Base-by-base conservation (phyloP, 2,329 filamentous ascomycete genomes). In the Fusarium transvaalense region DNA sequence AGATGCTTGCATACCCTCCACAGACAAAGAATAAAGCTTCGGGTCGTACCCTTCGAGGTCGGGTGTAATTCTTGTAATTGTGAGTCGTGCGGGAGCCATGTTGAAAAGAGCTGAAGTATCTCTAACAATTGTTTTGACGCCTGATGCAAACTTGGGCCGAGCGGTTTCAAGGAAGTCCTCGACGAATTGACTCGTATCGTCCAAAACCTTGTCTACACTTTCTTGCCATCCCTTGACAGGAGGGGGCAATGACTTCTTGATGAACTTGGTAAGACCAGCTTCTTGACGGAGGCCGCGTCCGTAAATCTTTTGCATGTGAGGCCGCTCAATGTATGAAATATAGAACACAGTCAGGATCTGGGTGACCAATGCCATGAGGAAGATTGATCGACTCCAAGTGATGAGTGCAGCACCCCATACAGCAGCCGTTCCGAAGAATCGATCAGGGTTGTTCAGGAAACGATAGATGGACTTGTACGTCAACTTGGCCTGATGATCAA, bases 231-330 rank as follows among this genome's bases (percentile, higher is more conserved):
- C 90, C 74, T 92, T 90, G 39, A 99, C 87, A 4, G 93, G 92
- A 4, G 90, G 88, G 5, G 96, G 96, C 25, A 99, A 83, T 13
- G 94, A 93, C 67, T 92, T 89, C 78, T 93, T 93, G 77, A 99
- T 87, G 74, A 93, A 97, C 81, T 94, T 97, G 61, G 94, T 95
- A 38, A 99, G 85, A 50, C 96, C 96, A 13, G 96, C 96, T 78
- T 97, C 93, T 68, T 91, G 84, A 61, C 96, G 91, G 45, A 99
- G 83, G 72, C 89, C 91, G 72, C 90, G 86, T 41, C 96, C 95
- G 75, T 99, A 99, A 19, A 98, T 87, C 84, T 97, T 98, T 78
- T 97, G 92, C 94, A 99, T 98, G 78, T 99, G 96, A 15, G 95
- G 96, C 63, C 94, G 91, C 80, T 99, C 96, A 12, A 99, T 92